Base-by-base conservation (phyloP, 73 alveolate species). In the Paramecium caudatum region DNA sequence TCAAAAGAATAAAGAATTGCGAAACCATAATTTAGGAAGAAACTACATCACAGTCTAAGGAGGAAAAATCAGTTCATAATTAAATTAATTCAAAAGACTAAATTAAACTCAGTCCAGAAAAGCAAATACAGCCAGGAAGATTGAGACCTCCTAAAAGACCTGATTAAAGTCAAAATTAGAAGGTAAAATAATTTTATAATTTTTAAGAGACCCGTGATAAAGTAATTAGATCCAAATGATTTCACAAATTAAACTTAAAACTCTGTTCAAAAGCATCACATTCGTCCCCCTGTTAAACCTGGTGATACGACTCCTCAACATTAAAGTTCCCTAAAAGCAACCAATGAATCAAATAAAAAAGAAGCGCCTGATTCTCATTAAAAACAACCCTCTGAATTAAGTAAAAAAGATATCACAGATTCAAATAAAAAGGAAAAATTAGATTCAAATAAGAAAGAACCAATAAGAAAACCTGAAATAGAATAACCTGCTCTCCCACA, bases 91-190 rank as follows among this genome's bases (percentile, higher is more conserved):
- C 83, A 9, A 30, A 15, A 33, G 83, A 65, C 15, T 27, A 30
- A 30, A 65, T 65, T 65, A 65, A 65, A 33, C 27, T 33, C 48
- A 33, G 49, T 33, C 83, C 83, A 65, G 83, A 65, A 65, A 65
- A 65, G 39, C 19, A n/a, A 0, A 36, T 65, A 3, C 47, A 65
- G 1, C 50, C 83, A 65, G 83, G 83, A 33, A 46, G 83, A 3
- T 32, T 65, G 34, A 65, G 83, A 65, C 83, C 83, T 55, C 80
- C 80, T 1, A 65, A 65, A 33, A 27, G 83, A 65, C 34, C 27
- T 5, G 49, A 65, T 10, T 65, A 65, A 65, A 65, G 83, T 30
- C n/a, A 65, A 65, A 65, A 65, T 65, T 27, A 55, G 30, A 55
- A 55, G 30, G 80, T 55, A 55, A 55, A 12, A 12, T 10, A 2